Evolutionary conservation across 2,329 filamentous ascomycete species (phyloP).

Genomic region (Talaromyces sp.): DNA sequence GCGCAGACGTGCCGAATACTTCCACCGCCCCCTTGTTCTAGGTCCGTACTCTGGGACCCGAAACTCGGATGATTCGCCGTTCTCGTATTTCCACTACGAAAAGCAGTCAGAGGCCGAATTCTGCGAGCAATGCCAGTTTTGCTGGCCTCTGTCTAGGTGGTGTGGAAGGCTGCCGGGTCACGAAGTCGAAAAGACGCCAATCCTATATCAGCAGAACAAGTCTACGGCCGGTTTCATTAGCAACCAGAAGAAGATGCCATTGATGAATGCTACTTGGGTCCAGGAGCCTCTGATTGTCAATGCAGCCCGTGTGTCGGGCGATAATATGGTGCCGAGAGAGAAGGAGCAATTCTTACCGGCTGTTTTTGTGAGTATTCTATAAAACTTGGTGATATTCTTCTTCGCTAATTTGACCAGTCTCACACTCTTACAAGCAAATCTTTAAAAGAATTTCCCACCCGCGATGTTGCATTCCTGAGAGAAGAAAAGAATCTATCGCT

Average conservation of each 20-base stretch:
- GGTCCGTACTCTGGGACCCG: slow-evolving; percentile 13
- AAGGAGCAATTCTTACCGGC: background rate
- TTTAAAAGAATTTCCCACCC: background rate
- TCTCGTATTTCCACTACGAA: slow-evolving; percentile 7
- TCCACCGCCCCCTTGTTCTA: slow-evolving; percentile 27
- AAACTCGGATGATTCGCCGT: slow-evolving; percentile 2
- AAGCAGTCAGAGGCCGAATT: slow-evolving; percentile 9
- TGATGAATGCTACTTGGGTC: slow-evolving; percentile 12
- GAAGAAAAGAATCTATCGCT: background rate
- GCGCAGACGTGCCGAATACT: slow-evolving; percentile 28
- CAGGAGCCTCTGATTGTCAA: slow-evolving; percentile 14
- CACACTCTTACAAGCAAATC: slow-evolving; percentile 3
- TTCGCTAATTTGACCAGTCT: background rate
- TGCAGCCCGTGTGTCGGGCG: slow-evolving; percentile 6
- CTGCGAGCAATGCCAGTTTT: slow-evolving; percentile 13
- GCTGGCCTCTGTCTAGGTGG: slow-evolving; percentile 7
- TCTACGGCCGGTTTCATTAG: slow-evolving; percentile 3
- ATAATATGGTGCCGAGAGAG: background rate
- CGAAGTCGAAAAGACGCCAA: background rate
- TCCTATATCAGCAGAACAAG: background rate
- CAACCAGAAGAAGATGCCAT: slow-evolving; percentile 7
- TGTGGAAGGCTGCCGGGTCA: slow-evolving; percentile 10
- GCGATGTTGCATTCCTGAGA: background rate
- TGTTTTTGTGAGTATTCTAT: slow-evolving; percentile 6
- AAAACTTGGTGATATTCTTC: background rate